Conservation (phyloP, 2,329 filamentous ascomycete species). For the Hymenoscyphus repandus region DNA sequence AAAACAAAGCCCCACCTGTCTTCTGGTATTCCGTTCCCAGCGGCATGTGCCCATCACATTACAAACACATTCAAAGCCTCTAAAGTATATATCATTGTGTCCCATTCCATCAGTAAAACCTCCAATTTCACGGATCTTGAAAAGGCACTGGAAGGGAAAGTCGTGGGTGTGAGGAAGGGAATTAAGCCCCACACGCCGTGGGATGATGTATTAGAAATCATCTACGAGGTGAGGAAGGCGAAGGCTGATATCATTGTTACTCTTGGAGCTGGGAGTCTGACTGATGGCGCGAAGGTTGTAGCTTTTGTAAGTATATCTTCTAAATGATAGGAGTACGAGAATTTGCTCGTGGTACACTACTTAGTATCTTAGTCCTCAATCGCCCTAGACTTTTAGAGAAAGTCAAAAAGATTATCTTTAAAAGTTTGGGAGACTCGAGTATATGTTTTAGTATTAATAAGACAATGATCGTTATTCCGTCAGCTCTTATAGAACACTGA, state of each 20-base stretch:
- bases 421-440: too few relatives aligned
- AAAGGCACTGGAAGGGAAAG: conserved; percentile 22
- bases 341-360: too few relatives aligned
- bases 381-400: too few relatives aligned
- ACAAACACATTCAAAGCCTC: conserved; percentile 24
- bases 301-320: conserved; percentile 18
- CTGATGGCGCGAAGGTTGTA: conserved; percentile 31
- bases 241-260: conserved; percentile 30
- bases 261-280: conserved; percentile 31
- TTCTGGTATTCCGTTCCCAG: conserved; percentile 25
- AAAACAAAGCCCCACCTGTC: conserved; percentile 12
- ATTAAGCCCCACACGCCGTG: conserved; percentile 31
- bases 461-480: too few relatives aligned
- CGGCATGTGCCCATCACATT: conserved; percentile 27
- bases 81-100: conserved; percentile 30
- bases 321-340: too few relatives aligned
- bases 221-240: conserved; percentile 23
- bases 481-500: too few relatives aligned
- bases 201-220: conserved; percentile 29
- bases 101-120: conserved; percentile 30
- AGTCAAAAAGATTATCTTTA: too few relatives aligned
- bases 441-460: too few relatives aligned
- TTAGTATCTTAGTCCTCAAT: too few relatives aligned
- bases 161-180: conserved; percentile 29
- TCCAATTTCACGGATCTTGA: conserved; percentile 24